Base-by-base conservation (phyloP, 805 yeast species). In the Candida awuae region DNA sequence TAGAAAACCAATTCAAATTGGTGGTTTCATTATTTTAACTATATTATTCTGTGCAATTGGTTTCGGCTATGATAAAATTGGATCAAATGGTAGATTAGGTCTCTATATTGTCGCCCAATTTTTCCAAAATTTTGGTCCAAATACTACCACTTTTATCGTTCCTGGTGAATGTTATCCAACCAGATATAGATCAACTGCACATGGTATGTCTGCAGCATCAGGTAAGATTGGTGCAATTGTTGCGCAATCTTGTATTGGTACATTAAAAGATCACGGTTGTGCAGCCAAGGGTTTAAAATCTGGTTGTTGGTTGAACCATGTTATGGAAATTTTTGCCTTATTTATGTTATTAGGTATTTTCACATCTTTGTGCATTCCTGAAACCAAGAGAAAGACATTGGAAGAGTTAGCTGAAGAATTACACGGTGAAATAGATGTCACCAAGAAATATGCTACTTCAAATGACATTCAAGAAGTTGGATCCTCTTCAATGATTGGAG, bases 161-260 rank as follows among this genome's bases (percentile, higher is more conserved):
- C 95, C 95, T 33, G 95, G 94, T 66, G 96, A 86, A 69, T 68
- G 77, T 59, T 87, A 70, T 80, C 96, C 95, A 60, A 86, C 96
- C 41, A 79, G 95, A 71, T 86, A 85, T 68, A 82, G 95, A 79
- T 85, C 95, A 17, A 78, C 94, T 49, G 95, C 95, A 35, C 96
- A 86, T 55, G 96, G 96, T 72, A 72, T 86, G 47, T 85, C 94
- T 47, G 95, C 96, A 52, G 96, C 94, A 37, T 63, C 77, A 25
- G 96, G 95, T 71, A 86, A 86, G 63, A 70, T 85, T 53, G 96
- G 95, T 68, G 94, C 95, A 43, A 84, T 86, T 51, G 76, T 86
- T 69, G 95, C 95, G 20, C 92, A 82, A 67, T 79, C 88, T 46
- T 81, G 83, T 60, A 63, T 83, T 50, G 92, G 95, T 72, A 84